Evolutionary conservation across 495 filamentous ascomycete genomes (phyloP).

Genomic region (Pseudoneurospora amorphoporcata): DNA sequence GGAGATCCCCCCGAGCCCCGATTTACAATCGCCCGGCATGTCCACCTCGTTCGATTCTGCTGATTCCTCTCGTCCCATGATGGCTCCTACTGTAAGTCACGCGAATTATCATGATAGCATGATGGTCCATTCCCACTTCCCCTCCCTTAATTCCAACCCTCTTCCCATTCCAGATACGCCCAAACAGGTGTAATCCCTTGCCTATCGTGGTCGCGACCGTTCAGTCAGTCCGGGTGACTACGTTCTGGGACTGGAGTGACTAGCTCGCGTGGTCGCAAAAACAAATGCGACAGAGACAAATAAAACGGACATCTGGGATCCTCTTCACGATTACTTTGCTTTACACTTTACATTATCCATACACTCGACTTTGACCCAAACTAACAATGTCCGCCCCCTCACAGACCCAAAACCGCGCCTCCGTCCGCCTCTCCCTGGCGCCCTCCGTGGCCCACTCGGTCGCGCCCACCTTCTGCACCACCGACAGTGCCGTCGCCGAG

Average conservation of each 20-base stretch:
- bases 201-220: neutral
- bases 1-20: neutral
- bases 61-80: constrained; percentile 67
- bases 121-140: constrained; percentile 3
- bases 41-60: constrained; percentile 61
- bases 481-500: constrained; percentile 55
- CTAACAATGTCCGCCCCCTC: neutral
- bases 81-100: constrained; percentile 59
- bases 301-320: neutral
- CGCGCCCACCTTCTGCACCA: constrained; percentile 48
- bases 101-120: neutral
- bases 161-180: neutral
- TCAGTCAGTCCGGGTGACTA: neutral
- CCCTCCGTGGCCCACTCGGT: constrained; percentile 67
- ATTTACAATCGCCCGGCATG: constrained; percentile 32
- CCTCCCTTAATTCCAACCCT: neutral
- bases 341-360: neutral
- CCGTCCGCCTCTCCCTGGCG: constrained; percentile 64
- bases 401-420: constrained; percentile 45
- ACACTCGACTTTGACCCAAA: neutral
- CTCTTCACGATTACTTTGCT: neutral
- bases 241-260: neutral
- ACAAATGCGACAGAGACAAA: neutral
- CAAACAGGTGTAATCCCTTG: neutral
- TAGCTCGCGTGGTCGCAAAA: neutral